Percentiles rank a stretch among this genome's conserved stretches.
Conservation (phyloP, 192 early-diverging fungal species). For the Paraglomus occultum region DNA sequence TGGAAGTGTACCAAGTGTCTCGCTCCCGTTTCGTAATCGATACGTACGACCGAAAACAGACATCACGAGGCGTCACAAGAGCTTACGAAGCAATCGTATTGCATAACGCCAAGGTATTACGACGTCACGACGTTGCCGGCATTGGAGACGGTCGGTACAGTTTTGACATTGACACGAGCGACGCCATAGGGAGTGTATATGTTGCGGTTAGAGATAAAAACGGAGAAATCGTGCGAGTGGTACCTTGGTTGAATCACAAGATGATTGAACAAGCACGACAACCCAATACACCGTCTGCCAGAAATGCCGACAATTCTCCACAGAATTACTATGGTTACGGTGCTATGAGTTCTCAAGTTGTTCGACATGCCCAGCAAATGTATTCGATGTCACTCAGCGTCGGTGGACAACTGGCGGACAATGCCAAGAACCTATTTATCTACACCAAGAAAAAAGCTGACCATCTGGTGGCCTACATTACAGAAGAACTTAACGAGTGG, state of each 20-base stretch:
- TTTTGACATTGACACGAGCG: conserved; percentile 18
- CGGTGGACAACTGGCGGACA: no score
- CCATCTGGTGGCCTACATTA: no score
- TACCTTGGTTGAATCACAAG: not conserved
- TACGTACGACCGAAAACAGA: not conserved
- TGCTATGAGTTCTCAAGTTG: no score
- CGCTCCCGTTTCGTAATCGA: not conserved
- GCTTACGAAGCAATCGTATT: conserved; percentile 14
- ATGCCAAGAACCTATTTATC: no score
- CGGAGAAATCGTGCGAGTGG: not conserved
- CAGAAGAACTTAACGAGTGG: no score
- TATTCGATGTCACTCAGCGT: no score
- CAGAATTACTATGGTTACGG: no score
- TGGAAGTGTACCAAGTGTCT: conserved; percentile 16
- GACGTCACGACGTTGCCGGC: not conserved
- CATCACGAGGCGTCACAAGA: not conserved
- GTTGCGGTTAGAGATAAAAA: conserved; percentile 20
- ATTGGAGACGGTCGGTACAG: conserved; percentile 8
- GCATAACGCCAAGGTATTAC: conserved; percentile 19
- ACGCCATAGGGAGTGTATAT: conserved; percentile 4
- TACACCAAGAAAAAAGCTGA: no score
- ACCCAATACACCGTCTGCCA: no score
- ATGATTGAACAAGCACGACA: no score
- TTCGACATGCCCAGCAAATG: no score
- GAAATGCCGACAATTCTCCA: no score